Evolutionary conservation across 208 protist species (phyloP), one percentile per base, ranked within the genome.

Genomic region (Acanthamoeba culbertsoni): DNA sequence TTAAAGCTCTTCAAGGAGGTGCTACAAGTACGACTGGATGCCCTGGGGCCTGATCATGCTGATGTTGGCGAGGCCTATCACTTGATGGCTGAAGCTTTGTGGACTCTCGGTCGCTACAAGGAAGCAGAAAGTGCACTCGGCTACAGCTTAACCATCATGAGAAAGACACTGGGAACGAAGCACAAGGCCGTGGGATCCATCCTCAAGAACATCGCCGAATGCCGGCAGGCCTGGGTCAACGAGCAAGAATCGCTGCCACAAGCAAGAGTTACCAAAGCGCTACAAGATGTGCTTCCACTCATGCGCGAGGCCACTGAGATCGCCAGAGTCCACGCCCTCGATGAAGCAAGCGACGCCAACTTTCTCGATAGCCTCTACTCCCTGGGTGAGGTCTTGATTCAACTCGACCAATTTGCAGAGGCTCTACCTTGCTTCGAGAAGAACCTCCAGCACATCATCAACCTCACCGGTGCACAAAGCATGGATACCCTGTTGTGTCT

Each of bases 171-270:
- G 23, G 73, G 73, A 6, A 23, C 73, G 42, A 84, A 84, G 73
- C 73, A 84, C 73, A 84, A 84, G 45, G 73, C 73, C n/a, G 45
- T 84, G n/a, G 45, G 73, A 6, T 37, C 73, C 43, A 84, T 84
- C 45, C 40, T 84, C 28, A 84, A 40, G 73, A 84, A 84, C 43
- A 84, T 84, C 28, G 73, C 43, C 28, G 73, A 84, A 45, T 84
- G 73, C 40, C 73, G 73, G n/a, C 73, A 84, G 73, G 73, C 43
- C 42, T 84, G 55, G 43, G 8, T 84, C 43, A 20, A 84, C 28
- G 73, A 84, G 43, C 5, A 84, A 18, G 73, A 55, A 20, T 12
- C 20, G 31, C n/a, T 84, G 26, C 5, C 73, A 5, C 37, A 18
- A 0, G 73, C 40, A 10, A 84, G 37, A 28, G n/a, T 7, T 8